Evolutionary conservation across 352 stramenopile genomes (phyloP).

Genomic region (Phytophthora multivora): DNA sequence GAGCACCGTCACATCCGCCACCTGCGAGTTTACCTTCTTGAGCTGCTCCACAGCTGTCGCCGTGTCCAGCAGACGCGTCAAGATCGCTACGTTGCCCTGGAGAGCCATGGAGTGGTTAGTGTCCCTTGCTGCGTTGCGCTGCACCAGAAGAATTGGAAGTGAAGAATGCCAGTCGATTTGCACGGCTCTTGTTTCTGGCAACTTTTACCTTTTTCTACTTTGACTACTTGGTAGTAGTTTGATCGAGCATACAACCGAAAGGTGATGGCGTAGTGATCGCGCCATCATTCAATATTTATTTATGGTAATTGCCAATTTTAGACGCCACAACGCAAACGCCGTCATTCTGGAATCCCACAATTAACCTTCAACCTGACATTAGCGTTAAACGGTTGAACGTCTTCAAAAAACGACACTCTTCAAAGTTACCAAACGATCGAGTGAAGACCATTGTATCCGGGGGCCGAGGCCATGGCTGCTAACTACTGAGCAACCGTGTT

Average conservation of each 20-base stretch:
- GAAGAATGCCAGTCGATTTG: conserved; percentile 15
- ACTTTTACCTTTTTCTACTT: neutral
- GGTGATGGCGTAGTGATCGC: conserved; percentile 2
- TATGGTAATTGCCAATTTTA: neutral
- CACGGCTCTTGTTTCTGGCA: conserved; percentile 3
- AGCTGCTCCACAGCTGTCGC: conserved; percentile 46
- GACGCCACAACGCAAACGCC: conserved; percentile 5
- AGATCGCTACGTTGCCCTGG: conserved; percentile 53
- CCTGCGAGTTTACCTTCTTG: conserved; percentile 45
- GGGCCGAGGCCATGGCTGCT: too few species aligned
- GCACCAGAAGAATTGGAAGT: conserved; percentile 35
- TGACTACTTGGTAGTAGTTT: conserved; percentile 3
- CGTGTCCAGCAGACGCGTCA: conserved; percentile 54
- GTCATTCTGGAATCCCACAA: conserved; percentile 17
- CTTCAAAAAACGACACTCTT: too few species aligned
- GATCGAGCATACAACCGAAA: too few species aligned
- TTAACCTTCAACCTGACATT: conserved; percentile 5
- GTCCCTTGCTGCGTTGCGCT: conserved; percentile 9
- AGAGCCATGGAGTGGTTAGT: conserved; percentile 39
- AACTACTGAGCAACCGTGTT: too few species aligned
- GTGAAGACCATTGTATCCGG: too few species aligned
- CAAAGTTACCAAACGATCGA: too few species aligned
- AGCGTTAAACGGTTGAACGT: too few species aligned
- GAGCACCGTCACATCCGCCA: conserved; percentile 54
- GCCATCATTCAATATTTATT: conserved; percentile 11